These are phyloP conservation scores for Talaromyces sp. DNA, from an alignment of 2,329 filamentous ascomycete genomes.

Conservation along the genomic window DNA sequence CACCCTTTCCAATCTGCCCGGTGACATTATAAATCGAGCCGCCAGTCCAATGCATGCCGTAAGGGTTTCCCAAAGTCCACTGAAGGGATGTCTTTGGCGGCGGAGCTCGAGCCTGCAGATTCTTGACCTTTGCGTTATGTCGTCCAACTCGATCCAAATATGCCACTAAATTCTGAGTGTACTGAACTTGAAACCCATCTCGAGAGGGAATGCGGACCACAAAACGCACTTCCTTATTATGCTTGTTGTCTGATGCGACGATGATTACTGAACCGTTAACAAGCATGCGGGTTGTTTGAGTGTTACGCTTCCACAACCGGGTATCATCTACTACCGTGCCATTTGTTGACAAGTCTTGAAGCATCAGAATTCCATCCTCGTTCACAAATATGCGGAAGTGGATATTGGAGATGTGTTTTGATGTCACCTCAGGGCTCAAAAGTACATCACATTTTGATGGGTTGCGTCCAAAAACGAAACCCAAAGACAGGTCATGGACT, in stretches of 20 bases:
- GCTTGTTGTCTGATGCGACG: constrained; percentile 54
- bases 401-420: constrained; percentile 80
- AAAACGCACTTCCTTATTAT: constrained; percentile 67
- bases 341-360: constrained; percentile 94
- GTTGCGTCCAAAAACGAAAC: constrained; percentile 87
- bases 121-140: constrained; percentile 22
- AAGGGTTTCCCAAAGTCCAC: constrained; percentile 39
- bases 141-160: constrained; percentile 55
- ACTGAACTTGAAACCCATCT: constrained; percentile 65
- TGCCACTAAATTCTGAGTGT: constrained; percentile 63
- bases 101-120: constrained; percentile 24
- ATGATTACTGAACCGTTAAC: constrained; percentile 69
- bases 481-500: constrained; percentile 64
- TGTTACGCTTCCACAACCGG: constrained; percentile 56
- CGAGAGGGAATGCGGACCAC: constrained; percentile 78
- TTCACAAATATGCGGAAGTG: constrained; percentile 95
- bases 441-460: constrained; percentile 65
- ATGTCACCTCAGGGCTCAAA: constrained; percentile 64
- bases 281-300: constrained; percentile 60
- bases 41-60: constrained; percentile 76
- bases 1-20: constrained; percentile 80
- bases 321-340: constrained; percentile 80
- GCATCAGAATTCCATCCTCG: constrained; percentile 78
- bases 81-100: constrained; percentile 29
- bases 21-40: constrained; percentile 80